A percentile compares a stretch with the other conserved stretches of the same genome.
These are phyloP conservation scores for Claviceps sorghi DNA, from an alignment of 2,329 filamentous ascomycete species.

Conservation along the genomic window DNA sequence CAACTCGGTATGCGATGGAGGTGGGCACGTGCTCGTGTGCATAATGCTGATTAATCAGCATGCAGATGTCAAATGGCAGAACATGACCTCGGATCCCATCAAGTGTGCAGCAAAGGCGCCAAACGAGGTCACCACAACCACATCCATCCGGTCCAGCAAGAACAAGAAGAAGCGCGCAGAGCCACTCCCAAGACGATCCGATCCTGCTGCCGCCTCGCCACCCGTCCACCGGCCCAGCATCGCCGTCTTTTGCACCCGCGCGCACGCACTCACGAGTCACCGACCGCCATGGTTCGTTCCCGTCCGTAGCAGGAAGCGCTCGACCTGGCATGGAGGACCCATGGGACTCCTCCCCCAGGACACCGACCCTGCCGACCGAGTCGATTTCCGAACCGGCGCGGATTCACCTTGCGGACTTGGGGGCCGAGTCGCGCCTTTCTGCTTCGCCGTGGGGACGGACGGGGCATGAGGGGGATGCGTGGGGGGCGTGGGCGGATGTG, in stretches of 20 bases:
- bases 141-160: no score
- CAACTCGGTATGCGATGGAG: no score
- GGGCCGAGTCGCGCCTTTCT: constrained; percentile 8
- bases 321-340: constrained; percentile 42
- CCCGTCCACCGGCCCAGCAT: neutral
- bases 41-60: no score
- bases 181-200: neutral
- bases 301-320: neutral
- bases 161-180: no score
- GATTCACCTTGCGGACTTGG: constrained; percentile 16
- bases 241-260: neutral
- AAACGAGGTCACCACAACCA: no score
- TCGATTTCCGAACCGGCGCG: constrained; percentile 12
- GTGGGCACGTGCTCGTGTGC: no score
- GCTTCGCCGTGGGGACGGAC: constrained; percentile 15
- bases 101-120: no score
- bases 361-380: constrained; percentile 21
- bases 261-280: neutral
- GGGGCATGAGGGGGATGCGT: constrained; percentile 12
- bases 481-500: constrained; percentile 24
- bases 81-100: no score
- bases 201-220: neutral
- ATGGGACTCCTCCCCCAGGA: constrained; percentile 45
- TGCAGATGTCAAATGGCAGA: no score
- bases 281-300: neutral